phyloP scores from a whole-genome alignment of 2,329 filamentous ascomycete genomes.

The Xylaria sp. region DNA sequence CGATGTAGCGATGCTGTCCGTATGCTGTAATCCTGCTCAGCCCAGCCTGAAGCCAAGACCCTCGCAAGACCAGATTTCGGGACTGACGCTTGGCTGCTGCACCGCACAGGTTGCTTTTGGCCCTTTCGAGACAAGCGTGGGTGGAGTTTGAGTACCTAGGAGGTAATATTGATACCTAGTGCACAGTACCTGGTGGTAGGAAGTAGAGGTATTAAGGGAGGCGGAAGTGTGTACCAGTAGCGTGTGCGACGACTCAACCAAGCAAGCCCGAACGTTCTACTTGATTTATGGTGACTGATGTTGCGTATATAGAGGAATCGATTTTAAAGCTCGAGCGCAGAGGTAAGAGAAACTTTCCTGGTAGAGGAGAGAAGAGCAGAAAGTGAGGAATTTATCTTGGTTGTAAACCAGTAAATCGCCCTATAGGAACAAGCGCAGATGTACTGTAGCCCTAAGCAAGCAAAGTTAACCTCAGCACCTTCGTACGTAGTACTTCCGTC shows the following conservation, averaged over 20 bases:
- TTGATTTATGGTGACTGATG: background rate
- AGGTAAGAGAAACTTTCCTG: too few relatives aligned
- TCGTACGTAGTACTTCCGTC: background rate
- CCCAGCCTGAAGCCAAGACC: constrained; percentile 32
- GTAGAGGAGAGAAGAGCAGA: too few relatives aligned
- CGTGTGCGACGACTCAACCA: background rate
- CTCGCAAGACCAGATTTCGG: constrained; percentile 31
- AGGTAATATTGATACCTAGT: background rate
- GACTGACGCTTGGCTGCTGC: constrained; percentile 33
- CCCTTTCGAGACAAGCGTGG: constrained; percentile 23
- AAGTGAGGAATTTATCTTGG: too few relatives aligned
- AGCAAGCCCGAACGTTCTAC: background rate
- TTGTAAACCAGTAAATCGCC: too few relatives aligned
- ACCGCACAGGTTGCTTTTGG: constrained; percentile 20
- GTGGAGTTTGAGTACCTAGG: background rate
- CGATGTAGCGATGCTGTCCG: constrained; percentile 2
- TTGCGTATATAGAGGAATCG: background rate
- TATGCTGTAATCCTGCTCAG: constrained; percentile 24
- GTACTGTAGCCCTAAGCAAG: too few relatives aligned
- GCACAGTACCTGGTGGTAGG: background rate
- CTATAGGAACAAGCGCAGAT: too few relatives aligned
- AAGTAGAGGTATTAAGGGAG: background rate
- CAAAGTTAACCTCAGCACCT: too few relatives aligned
- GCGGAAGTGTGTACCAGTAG: too few relatives aligned
- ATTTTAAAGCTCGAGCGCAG: background rate